Conservation (phyloP, 768 basidiomycete species). For the Lentinula guzmanii region DNA sequence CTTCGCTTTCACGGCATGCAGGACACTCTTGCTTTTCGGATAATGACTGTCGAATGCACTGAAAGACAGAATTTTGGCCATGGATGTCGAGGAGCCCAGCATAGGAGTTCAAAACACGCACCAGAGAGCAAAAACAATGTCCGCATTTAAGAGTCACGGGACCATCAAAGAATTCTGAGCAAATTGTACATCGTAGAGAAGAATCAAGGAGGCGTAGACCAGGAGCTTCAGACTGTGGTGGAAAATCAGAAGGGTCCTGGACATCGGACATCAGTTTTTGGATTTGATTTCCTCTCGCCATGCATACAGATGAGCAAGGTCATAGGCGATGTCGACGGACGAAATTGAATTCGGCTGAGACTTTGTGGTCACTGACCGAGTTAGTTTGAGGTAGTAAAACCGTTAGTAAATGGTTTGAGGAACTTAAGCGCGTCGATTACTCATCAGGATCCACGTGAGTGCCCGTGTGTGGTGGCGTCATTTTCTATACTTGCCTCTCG, state of each 20-base stretch:
- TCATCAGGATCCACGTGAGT: background rate
- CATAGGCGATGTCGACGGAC: background rate
- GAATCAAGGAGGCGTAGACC: constrained; percentile 60
- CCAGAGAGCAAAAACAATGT: constrained; percentile 78
- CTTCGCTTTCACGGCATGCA: constrained; percentile 48
- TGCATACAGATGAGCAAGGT: background rate
- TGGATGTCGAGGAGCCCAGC: background rate
- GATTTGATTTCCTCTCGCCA: background rate
- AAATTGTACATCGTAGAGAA: constrained; percentile 69
- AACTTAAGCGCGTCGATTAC: background rate
- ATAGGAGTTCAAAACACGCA: constrained; percentile 24
- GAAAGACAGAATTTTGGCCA: background rate
- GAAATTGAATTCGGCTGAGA: background rate
- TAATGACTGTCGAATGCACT: constrained; percentile 70
- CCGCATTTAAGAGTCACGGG: constrained; percentile 74
- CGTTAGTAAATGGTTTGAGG: no score
- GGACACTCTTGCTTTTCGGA: constrained; percentile 65
- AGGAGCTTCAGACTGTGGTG: constrained; percentile 31
- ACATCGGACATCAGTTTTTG: constrained; percentile 26
- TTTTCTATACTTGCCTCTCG: background rate
- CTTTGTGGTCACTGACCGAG: no score
- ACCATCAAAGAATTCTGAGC: constrained; percentile 64
- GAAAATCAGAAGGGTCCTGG: constrained; percentile 69
- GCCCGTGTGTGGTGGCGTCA: background rate
- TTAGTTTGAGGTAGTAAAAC: no score